Evolutionary conservation across 192 early-diverging fungal genomes (phyloP), one percentile per base, ranked within the genome.

Genomic region (Entomortierella beljakovae): DNA sequence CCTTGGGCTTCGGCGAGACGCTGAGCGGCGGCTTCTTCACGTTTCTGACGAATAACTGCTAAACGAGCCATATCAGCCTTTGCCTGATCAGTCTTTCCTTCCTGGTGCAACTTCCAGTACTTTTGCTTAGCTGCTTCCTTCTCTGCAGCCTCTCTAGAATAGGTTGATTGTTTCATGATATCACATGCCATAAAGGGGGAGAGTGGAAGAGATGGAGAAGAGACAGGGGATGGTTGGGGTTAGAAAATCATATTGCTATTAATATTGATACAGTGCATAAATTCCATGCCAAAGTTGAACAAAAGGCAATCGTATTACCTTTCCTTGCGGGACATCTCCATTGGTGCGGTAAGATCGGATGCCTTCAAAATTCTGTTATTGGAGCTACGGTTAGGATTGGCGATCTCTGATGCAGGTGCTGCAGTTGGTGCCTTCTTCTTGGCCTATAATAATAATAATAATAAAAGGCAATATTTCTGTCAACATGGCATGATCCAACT

Each of bases 61-160:
- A 86, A 66, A 42, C 85, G 77, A 49, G 81, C 85, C 68, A 86
- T 71, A 68, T 86, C 85, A 6, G 82, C 42, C 80, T 84, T 80
- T 28, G 85, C 85, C 70, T 86, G 85, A 22, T 86, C 85, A 4
- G 85, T 86, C 81, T 86, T 84, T 50, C 85, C 85, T 50, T 82
- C 83, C 62, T 70, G 56, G 49, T 86, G 85, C 59, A 86, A 69
- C 66, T 86, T 86, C 83, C 77, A 83, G 75, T 86, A 86, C 56
- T 71, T 69, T 55, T 80, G 75, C 62, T 77, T 72, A 6, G 83
- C 81, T 22, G 81, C 85, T 62, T 75, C 85, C 74, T 86, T 86
- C 58, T 84, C 85, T 34, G 81, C 81, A 57, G 81, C 85, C 74
- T 86, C 85, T 33, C 85, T 84, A 71, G 43, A 52, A 28, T 18